These are phyloP conservation scores for Odontarrhena argentea DNA, from an alignment of 345 rosid genomes.

Conservation along the genomic window DNA sequence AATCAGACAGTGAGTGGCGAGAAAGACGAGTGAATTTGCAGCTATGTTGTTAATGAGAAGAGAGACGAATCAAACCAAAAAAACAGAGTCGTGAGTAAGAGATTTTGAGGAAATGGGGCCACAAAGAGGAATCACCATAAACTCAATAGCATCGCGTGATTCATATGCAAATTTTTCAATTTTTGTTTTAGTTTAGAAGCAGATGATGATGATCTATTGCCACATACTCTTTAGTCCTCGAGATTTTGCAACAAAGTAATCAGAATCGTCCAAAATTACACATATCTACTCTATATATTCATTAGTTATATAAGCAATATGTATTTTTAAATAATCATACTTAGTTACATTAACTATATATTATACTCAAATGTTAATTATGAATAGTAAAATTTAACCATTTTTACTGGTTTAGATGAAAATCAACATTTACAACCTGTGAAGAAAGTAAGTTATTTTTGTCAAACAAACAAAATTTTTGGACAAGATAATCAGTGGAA, in stretches of 20 bases:
- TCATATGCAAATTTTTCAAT: slow-evolving; percentile 18
- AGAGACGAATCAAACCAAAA: slow-evolving; percentile 23
- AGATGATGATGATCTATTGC: slow-evolving; percentile 22
- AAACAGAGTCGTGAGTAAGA: slow-evolving; percentile 28
- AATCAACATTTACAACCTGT: too few species aligned
- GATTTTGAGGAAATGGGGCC: slow-evolving; percentile 28
- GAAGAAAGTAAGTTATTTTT: too few species aligned
- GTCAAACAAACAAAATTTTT: too few species aligned
- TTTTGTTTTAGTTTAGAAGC: background rate
- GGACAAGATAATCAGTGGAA: too few species aligned
- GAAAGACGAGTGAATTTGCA: slow-evolving; percentile 9
- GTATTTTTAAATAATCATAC: too few species aligned
- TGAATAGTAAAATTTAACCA: too few species aligned
- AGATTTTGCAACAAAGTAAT: slow-evolving; percentile 8
- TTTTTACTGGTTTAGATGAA: too few species aligned
- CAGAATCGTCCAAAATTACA: slow-evolving; percentile 2
- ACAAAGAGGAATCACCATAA: slow-evolving; percentile 26
- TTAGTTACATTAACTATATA: too few species aligned
- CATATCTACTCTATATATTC: too few species aligned
- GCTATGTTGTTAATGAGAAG: background rate
- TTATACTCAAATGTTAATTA: too few species aligned
- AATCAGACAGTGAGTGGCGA: slow-evolving; percentile 10
- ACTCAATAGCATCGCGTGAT: slow-evolving; percentile 36
- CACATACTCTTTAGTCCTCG: slow-evolving; percentile 26
- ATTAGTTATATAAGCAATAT: too few species aligned